Evolutionary conservation across 2,329 filamentous ascomycete species (phyloP).

Genomic region (Colletotrichum noveboracense): DNA sequence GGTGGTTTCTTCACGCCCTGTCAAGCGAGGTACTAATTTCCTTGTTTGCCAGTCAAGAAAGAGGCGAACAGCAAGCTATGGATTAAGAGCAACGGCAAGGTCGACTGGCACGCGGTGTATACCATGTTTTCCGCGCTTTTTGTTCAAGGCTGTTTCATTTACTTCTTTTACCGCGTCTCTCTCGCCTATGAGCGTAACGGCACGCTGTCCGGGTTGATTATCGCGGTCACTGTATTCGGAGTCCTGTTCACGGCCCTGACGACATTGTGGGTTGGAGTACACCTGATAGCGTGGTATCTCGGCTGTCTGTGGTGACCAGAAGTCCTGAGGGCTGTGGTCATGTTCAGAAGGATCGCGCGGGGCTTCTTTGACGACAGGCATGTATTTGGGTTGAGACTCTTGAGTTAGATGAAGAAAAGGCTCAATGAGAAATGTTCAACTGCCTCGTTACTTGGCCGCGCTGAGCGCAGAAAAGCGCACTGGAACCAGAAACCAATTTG

Average conservation of each 20-base stretch:
- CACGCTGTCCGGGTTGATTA: background rate
- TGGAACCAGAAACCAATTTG: background rate
- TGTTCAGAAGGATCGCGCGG: background rate
- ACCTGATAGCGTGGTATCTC: background rate
- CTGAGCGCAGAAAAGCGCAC: background rate
- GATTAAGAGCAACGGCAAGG: background rate
- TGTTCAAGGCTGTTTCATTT: background rate
- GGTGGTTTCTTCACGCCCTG: background rate
- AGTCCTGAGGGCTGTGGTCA: background rate
- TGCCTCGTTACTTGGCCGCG: background rate
- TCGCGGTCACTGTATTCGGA: background rate
- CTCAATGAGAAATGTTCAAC: background rate
- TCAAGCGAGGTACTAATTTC: background rate
- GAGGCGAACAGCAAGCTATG: background rate
- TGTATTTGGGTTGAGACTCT: background rate
- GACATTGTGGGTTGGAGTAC: background rate
- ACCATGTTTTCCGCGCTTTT: background rate
- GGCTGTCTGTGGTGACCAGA: background rate
- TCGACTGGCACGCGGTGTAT: background rate
- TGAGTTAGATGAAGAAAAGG: background rate
- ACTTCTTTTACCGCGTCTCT: background rate
- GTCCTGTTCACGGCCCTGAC: background rate
- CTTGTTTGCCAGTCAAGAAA: background rate
- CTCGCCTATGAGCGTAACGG: background rate
- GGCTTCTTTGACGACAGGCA: background rate